A percentile compares a stretch with the other conserved stretches of the same genome.
phyloP scores from a whole-genome alignment of 2,329 filamentous ascomycete genomes.

The Bipolaris gigantea region DNA sequence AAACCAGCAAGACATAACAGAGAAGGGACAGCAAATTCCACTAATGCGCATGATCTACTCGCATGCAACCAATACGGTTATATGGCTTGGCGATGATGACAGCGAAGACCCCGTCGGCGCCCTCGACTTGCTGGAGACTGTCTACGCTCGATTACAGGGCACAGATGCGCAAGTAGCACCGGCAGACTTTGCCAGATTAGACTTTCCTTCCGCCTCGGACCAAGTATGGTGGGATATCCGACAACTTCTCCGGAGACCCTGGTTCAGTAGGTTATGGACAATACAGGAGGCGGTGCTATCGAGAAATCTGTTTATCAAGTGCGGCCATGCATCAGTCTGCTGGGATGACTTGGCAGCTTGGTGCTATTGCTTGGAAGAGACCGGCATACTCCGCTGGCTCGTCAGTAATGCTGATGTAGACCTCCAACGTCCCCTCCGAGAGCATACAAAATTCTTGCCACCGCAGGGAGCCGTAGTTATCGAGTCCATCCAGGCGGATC shows the following conservation, averaged over 20 bases:
- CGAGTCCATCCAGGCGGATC: conserved; percentile 16
- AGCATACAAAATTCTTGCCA: background rate
- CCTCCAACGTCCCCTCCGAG: background rate
- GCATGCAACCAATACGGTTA: conserved; percentile 30
- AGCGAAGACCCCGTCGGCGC: conserved; percentile 17
- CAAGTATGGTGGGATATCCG: conserved; percentile 20
- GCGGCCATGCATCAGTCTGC: conserved; percentile 16
- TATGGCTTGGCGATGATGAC: conserved; percentile 32
- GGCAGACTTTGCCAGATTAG: conserved; percentile 21
- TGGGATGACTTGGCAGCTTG: conserved; percentile 30
- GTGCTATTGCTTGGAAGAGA: conserved; percentile 15
- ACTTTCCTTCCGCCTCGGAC: conserved; percentile 14
- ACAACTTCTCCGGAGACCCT: conserved; percentile 20
- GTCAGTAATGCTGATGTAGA: conserved; percentile 6
- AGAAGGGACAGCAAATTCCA: conserved; percentile 31
- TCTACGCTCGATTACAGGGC: conserved; percentile 18
- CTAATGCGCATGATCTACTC: conserved; percentile 31
- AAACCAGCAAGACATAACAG: conserved; percentile 21
- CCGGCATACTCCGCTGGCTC: conserved; percentile 17
- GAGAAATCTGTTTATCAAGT: conserved; percentile 18
- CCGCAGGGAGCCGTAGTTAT: conserved; percentile 11
- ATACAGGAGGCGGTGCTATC: conserved; percentile 31
- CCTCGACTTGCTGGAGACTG: conserved; percentile 19
- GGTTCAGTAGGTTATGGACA: conserved; percentile 31
- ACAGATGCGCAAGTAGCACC: conserved; percentile 15